Conservation (phyloP, 768 basidiomycete species). For the Pleurotus salmoneostramineus region DNA sequence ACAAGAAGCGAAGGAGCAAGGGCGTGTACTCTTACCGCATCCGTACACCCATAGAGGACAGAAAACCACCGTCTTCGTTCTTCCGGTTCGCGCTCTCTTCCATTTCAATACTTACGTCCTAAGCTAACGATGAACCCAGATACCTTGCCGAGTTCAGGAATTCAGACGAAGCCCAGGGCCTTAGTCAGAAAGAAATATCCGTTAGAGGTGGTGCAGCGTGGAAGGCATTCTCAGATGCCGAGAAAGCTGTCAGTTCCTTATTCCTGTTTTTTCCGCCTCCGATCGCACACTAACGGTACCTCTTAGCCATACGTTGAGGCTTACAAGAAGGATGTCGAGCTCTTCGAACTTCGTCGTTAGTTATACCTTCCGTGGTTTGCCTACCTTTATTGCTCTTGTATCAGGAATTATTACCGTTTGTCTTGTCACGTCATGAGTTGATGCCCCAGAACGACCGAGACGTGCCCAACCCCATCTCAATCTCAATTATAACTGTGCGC, state of each 20-base stretch:
- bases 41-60: background rate
- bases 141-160: slow-evolving; percentile 6
- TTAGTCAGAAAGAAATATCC: slow-evolving; percentile 1
- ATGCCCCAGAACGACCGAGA: too few relatives aligned
- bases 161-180: background rate
- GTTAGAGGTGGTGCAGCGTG: slow-evolving; percentile 21
- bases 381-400: too few relatives aligned
- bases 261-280: background rate
- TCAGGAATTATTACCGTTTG: too few relatives aligned
- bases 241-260: slow-evolving; percentile 22
- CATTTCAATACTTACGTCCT: background rate
- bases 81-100: slow-evolving; percentile 15
- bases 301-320: background rate
- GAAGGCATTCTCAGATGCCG: slow-evolving; percentile 24
- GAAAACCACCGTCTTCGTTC: slow-evolving; percentile 14
- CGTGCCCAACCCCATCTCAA: background rate
- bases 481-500: background rate
- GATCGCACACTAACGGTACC: background rate
- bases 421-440: too few relatives aligned
- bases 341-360: too few relatives aligned
- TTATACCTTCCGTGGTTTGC: too few relatives aligned
- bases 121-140: slow-evolving; percentile 10
- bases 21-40: slow-evolving; percentile 17
- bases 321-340: background rate
- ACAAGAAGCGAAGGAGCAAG: slow-evolving; percentile 22